Base-by-base conservation (phyloP, 2,329 filamentous ascomycete species). In the Paramyrothecium roridum region DNA sequence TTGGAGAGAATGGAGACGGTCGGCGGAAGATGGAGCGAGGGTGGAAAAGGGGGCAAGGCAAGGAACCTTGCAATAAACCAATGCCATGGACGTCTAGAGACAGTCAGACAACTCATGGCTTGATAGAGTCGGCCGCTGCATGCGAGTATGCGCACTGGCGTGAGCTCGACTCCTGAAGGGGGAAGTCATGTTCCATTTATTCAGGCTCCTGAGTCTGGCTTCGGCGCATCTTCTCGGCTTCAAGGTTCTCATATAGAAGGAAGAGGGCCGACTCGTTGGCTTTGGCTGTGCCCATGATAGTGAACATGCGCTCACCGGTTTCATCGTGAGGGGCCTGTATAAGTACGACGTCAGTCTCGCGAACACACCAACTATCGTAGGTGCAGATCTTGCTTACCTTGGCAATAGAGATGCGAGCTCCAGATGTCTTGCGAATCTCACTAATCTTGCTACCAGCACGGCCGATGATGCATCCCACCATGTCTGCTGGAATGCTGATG, bases 401-500 rank as follows among this genome's bases (percentile, higher is more conserved):
- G 65, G 93, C 93, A 73, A 98, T 98, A 48, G 93, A 97, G 76
- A 99, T 99, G 67, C 93, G 90, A 59, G 95, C 95, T 57, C 93
- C 93, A 54, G 95, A 99, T 59, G 88, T 93, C 81, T 96, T 96
- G 74, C 95, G 90, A 67, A 99, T 99, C 78, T 99, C 95, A 73
- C 91, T 97, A 70, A 99, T 99, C 84, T 99, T 99, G 80, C 85
- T 93, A 61, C 95, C 95, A 54, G 83, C 91, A 61, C 93, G 89
- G 63, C 95, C 95, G 71, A 99, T 99, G 77, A 99, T 99, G 78
- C 95, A 99, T 64, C 95, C 95, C 73, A 99, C 95, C 95, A 99
- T 99, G 79, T 99, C 95, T 50, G 95, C 93, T 23, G 95, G 95
- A 67, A 99, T 99, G 80, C 92, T 97, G 76, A 99, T 99, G 78